Base-by-base conservation (phyloP, 495 filamentous ascomycete genomes). In the Beverwykella pulmonaria region DNA sequence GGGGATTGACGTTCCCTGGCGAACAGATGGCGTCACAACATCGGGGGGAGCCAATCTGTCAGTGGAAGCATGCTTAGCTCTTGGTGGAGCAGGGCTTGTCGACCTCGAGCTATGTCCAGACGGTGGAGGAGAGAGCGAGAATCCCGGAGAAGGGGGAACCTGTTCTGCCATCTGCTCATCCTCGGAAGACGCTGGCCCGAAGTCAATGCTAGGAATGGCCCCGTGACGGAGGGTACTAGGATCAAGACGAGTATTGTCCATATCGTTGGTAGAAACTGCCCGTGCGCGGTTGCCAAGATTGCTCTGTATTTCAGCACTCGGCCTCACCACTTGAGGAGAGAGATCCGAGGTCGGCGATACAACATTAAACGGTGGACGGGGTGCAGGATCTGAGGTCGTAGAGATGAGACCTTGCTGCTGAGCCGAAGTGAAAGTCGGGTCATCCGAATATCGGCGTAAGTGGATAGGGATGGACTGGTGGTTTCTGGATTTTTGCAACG, bases 401-500 rank as follows among this genome's bases (percentile, higher is more conserved):
- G 82, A 85, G 5, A 81, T 69, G 15, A 79, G 80, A 69, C 86
- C 82, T 53, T 80, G 78, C 53, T 82, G 75, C 55, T 80, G 80
- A 19, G 76, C 76, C 7, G 75, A 65, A 8, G 74, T 77, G 57
- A 78, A 80, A n/a, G 72, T 71, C 2, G 79, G 67, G 68, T 89
- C 86, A 56, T 92, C 87, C 1, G 90, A 92, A 74, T 90, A 90
- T 58, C 89, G 83, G 53, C 90, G 84, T 17, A 86, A 75, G 67
- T 88, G 82, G 34, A 96, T 86, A 14, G 86, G 86, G 20, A 84
- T 79, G 36, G 88, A 80, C 53, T 87, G 84, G 54, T 89, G 83
- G 64, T 90, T 93, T 69, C 89, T 84, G 30, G 88, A 88, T 69
- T 87, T 91, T 68, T 94, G 86, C 52, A 98, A 77, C 3, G 91